Evolutionary conservation across 495 filamentous ascomycete species (phyloP), one percentile per base, ranked within the genome.

Genomic region (Neurospora sp.): DNA sequence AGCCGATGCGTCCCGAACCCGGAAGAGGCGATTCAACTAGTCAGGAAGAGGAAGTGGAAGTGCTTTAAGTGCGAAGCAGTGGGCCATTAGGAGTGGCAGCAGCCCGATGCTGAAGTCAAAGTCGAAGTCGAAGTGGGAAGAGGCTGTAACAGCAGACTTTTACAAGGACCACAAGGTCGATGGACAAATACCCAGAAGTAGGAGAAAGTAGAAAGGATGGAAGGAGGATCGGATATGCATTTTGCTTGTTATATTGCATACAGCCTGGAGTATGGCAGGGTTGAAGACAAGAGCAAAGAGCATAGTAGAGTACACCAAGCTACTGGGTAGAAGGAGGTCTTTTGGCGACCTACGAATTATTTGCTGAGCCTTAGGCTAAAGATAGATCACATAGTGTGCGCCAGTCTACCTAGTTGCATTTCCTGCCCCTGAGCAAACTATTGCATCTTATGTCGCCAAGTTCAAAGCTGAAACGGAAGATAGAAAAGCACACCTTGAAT

Each of bases 1-100:
- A 73, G 74, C 14, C 38, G 31, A 10, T 82, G 80, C 69, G 76
- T 80, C 12, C 70, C 76, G 3, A 48, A 76, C 38, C 16, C 40
- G 8, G 73, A 78, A 16, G 71, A 72, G 69, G 76, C 75, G 20
- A 18, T 40, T 4, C 23, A 69, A 1, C 23, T 59, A 2, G 48
- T 23, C 20, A 72, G 54, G 48, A 72, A 73, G 39, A 70, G 73
- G 16, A 39, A 48, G 2, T 79, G 78, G 78, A 72, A 70, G 62
- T 79, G 79, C 37, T 73, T 41, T 16, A 69, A 39, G 5, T 79
- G 78, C 27, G 48, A 59, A 31, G 48, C 48, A 59, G 20, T 27
- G 11, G 48, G 23, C 20, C 48, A 59, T 59, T 59, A 59, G 48
- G 11, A 59, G 20, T 59, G 48, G 48, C 20, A 14, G 5, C 48